phyloP scores from a whole-genome alignment of 2,329 filamentous ascomycete genomes.

The Dothistroma septosporum region DNA sequence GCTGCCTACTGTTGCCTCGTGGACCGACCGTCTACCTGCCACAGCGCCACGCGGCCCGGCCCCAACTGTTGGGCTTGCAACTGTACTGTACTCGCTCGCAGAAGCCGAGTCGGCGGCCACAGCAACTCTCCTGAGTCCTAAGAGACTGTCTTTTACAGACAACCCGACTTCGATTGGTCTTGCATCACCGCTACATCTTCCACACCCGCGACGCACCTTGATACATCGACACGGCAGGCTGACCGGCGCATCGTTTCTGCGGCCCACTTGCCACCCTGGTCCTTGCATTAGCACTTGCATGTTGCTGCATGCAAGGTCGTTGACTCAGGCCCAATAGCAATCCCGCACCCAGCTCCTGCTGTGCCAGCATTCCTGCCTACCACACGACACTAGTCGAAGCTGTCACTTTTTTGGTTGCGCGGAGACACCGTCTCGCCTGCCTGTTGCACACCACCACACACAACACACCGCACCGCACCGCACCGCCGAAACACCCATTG shows the following conservation, averaged over 20 bases:
- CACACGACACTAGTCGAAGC: not conserved
- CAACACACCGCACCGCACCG: slow-evolving; percentile 1
- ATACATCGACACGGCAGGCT: not conserved
- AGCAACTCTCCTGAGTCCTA: not conserved
- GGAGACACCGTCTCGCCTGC: not conserved
- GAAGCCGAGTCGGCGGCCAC: not conserved
- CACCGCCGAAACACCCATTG: not conserved
- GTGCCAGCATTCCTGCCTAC: not conserved
- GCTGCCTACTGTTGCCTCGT: not conserved
- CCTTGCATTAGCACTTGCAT: not conserved
- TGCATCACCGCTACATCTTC: not conserved
- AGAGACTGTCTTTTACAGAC: too few species aligned
- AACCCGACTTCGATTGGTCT: not conserved
- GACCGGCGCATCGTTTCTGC: not conserved
- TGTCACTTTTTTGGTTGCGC: slow-evolving; percentile 1
- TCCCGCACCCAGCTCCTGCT: not conserved
- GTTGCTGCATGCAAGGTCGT: slow-evolving; percentile 4
- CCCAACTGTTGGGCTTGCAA: not conserved
- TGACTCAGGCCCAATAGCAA: not conserved
- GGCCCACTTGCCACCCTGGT: slow-evolving; percentile 2
- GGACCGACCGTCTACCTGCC: not conserved
- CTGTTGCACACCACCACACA: not conserved
- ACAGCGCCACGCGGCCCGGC: not conserved
- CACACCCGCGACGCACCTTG: not conserved
- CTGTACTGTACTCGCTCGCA: not conserved